Conservation (phyloP, 176 grass and related monocot genomes). For the Eleusine indica region DNA sequence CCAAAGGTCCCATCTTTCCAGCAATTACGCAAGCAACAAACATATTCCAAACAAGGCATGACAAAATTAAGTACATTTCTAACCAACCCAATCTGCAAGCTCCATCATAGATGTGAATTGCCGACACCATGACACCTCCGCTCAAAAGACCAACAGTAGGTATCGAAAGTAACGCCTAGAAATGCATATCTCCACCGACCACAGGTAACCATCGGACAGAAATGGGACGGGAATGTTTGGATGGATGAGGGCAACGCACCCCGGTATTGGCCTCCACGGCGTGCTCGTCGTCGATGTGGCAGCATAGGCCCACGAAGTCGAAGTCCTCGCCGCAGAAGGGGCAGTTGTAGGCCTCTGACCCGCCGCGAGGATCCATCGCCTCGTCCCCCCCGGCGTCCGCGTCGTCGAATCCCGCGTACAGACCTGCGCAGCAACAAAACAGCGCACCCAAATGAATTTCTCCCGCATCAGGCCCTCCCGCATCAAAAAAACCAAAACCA, state of each 20-base stretch:
- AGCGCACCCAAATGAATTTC: background rate
- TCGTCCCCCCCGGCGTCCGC: constrained; percentile 50
- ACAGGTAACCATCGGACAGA: background rate
- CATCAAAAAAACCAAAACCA: background rate
- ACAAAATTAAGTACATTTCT: background rate
- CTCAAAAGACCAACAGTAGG: background rate
- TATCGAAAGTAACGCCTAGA: background rate
- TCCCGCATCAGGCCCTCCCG: background rate
- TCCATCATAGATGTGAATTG: background rate
- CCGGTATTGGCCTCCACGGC: constrained; percentile 70
- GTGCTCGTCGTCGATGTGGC: constrained; percentile 91
- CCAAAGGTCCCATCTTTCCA: background rate
- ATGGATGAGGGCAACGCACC: constrained; percentile 38
- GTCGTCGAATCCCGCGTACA: constrained; percentile 71
- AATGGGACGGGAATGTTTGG: background rate
- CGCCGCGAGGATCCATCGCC: constrained; percentile 45
- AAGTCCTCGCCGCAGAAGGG: constrained; percentile 88
- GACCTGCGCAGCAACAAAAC: constrained; percentile 39
- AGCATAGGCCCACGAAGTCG: constrained; percentile 79
- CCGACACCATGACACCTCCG: background rate
- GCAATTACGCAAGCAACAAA: background rate
- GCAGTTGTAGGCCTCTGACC: constrained; percentile 59
- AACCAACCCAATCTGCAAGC: background rate
- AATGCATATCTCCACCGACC: background rate
- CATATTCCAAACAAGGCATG: background rate